These are phyloP conservation scores for Rickenella mellea DNA, from an alignment of 768 basidiomycete genomes.

Conservation along the genomic window DNA sequence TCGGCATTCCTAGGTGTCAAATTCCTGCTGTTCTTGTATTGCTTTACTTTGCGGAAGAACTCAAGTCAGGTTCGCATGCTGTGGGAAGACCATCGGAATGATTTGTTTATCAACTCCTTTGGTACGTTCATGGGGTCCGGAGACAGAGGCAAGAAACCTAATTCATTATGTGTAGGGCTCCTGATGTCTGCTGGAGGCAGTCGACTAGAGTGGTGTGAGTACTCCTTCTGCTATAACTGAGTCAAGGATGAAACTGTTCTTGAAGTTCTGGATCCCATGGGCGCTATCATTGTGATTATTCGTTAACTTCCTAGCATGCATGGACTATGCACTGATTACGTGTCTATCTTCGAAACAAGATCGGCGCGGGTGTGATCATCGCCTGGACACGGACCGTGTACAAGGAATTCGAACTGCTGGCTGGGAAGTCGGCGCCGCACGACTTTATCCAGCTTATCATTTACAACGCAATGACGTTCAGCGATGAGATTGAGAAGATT, in stretches of 20 bases:
- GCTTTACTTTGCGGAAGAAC: constrained; percentile 63
- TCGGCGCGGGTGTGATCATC: constrained; percentile 67
- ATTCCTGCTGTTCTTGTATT: constrained; percentile 79
- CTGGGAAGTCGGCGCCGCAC: constrained; percentile 86
- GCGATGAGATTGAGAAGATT: constrained; percentile 72
- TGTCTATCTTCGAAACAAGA: constrained; percentile 32
- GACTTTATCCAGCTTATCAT: constrained; percentile 86
- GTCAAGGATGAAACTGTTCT: constrained; percentile 17
- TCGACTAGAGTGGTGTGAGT: constrained; percentile 74
- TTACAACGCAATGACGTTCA: constrained; percentile 90
- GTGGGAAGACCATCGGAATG: constrained; percentile 96
- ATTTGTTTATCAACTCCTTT: constrained; percentile 76
- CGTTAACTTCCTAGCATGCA: neutral
- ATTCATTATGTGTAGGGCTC: constrained; percentile 37
- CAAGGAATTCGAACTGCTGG: constrained; percentile 74
- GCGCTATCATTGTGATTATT: constrained; percentile 60
- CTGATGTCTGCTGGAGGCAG: constrained; percentile 80
- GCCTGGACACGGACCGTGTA: constrained; percentile 74
- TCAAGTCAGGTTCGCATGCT: constrained; percentile 92
- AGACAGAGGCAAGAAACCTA: no score
- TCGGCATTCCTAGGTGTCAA: constrained; percentile 83
- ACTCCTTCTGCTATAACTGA: constrained; percentile 5
- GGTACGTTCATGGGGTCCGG: constrained; percentile 27
- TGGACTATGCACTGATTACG: neutral
- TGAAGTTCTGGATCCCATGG: constrained; percentile 67